These are phyloP conservation scores for Epichloe typhina DNA, from an alignment of 2,329 filamentous ascomycete species.

Conservation along the genomic window DNA sequence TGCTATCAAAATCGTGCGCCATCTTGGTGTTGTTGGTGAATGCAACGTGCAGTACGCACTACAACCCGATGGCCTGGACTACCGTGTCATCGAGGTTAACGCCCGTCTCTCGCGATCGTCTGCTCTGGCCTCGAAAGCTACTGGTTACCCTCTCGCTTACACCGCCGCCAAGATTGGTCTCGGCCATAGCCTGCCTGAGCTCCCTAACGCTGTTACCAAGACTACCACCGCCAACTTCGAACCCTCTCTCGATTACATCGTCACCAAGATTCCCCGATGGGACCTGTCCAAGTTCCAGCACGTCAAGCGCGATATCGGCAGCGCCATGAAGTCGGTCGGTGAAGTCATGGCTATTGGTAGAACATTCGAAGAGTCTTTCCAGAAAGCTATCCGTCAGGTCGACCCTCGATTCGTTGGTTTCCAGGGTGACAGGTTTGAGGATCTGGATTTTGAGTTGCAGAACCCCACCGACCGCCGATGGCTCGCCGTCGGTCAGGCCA, in stretches of 20 bases:
- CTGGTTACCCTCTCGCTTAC: slow-evolving; percentile 92
- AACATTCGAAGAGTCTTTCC: slow-evolving; percentile 97
- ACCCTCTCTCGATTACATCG: slow-evolving; percentile 91
- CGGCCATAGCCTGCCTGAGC: slow-evolving; percentile 85
- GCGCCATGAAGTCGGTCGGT: slow-evolving; percentile 97
- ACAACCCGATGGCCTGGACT: slow-evolving; percentile 92
- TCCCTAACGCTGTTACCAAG: slow-evolving; percentile 96
- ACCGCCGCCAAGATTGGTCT: slow-evolving; percentile 97
- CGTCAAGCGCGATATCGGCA: slow-evolving; percentile 93
- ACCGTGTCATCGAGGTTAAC: slow-evolving; percentile 98
- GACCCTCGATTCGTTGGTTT: slow-evolving; percentile 87
- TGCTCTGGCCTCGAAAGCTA: slow-evolving; percentile 93
- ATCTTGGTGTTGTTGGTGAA: slow-evolving; percentile 93
- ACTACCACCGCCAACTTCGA: slow-evolving; percentile 99
- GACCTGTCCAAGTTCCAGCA: slow-evolving; percentile 98
- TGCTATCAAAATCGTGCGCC: slow-evolving; percentile 95
- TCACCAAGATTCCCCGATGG: slow-evolving; percentile 98
- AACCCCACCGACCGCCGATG: slow-evolving; percentile 95
- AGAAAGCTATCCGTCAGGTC: slow-evolving; percentile 96
- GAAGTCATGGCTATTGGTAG: slow-evolving; percentile 99
- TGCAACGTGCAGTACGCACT: slow-evolving; percentile 98
- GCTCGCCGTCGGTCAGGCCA: slow-evolving; percentile 93
- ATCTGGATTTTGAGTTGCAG: slow-evolving; percentile 76
- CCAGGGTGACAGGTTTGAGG: slow-evolving; percentile 88
- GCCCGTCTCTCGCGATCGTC: slow-evolving; percentile 96